These are phyloP conservation scores for Fusarium ramigenum DNA, from an alignment of 2,329 filamentous ascomycete genomes.

Conservation along the genomic window DNA sequence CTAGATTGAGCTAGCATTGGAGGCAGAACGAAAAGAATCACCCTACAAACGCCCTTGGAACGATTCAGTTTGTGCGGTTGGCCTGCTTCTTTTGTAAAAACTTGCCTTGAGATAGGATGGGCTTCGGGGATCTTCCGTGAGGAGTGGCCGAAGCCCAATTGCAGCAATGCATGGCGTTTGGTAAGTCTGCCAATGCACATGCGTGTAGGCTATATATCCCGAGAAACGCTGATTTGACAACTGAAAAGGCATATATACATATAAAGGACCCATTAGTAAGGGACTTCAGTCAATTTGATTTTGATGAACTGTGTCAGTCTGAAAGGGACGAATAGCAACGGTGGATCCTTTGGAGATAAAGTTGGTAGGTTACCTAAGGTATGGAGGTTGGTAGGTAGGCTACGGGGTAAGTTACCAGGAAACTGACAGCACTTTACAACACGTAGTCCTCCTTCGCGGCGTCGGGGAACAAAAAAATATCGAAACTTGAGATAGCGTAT, in stretches of 20 bases:
- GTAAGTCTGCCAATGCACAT: not conserved
- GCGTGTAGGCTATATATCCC: not conserved
- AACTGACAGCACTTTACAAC: not conserved
- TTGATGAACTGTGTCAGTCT: not conserved
- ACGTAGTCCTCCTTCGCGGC: not conserved
- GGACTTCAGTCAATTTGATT: not conserved
- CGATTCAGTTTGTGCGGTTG: constrained; percentile 3
- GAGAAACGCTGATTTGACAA: not conserved
- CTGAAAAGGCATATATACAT: not conserved
- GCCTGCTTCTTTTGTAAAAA: constrained; percentile 25
- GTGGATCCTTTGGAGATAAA: not conserved
- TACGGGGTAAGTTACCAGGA: not conserved
- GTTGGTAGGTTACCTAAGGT: not conserved
- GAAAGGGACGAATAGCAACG: not conserved
- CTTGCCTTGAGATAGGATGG: constrained; percentile 1
- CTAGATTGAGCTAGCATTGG: constrained; percentile 6
- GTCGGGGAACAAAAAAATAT: too few species aligned
- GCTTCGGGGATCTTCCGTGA: constrained; percentile 27
- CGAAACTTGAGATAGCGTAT: too few species aligned
- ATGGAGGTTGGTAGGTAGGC: too few species aligned
- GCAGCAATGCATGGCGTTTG: not conserved
- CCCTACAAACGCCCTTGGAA: not conserved
- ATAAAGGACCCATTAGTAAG: not conserved
- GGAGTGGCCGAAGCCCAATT: not conserved
- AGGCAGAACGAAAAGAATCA: not conserved